Evolutionary conservation across 306 rosid species (phyloP).

Genomic region (Dalbergia oliveri): DNA sequence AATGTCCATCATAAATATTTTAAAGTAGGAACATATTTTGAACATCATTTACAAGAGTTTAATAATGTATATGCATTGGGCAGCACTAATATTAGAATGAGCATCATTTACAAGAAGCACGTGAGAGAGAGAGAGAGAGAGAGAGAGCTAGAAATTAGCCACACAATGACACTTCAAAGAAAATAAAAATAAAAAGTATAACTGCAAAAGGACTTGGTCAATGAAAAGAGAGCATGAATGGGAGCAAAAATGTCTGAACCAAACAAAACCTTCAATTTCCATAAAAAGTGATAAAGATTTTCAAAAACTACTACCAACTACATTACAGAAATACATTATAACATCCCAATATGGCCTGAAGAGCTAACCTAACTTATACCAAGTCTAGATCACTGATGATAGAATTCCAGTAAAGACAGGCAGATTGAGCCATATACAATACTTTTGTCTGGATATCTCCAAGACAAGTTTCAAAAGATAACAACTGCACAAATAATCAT

Average conservation of each 20-base stretch:
- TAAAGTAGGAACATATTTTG: slow-evolving; percentile 7
- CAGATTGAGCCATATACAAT: neutral
- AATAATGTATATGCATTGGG: slow-evolving; percentile 12
- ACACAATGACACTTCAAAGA: neutral
- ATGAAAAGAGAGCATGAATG: no score
- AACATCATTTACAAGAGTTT: neutral
- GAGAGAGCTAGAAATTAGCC: neutral
- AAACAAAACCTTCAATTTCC: neutral
- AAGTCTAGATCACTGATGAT: neutral
- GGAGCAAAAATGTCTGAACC: neutral
- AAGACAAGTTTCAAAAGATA: slow-evolving; percentile 23
- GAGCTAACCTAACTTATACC: slow-evolving; percentile 22
- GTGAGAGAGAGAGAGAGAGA: neutral
- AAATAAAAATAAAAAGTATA: neutral
- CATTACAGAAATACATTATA: slow-evolving; percentile 14
- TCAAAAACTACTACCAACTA: neutral
- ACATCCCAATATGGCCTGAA: slow-evolving; percentile 31
- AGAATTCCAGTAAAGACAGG: slow-evolving; percentile 17
- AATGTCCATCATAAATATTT: slow-evolving; percentile 28
- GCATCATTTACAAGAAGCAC: neutral
- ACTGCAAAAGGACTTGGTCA: no score
- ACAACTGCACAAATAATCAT: slow-evolving; percentile 1
- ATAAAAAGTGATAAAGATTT: slow-evolving; percentile 11
- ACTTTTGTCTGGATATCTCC: slow-evolving; percentile 5
- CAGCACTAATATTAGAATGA: neutral